phyloP scores from a whole-genome alignment of 2,329 filamentous ascomycete species.

The Cercospora berteroae region DNA sequence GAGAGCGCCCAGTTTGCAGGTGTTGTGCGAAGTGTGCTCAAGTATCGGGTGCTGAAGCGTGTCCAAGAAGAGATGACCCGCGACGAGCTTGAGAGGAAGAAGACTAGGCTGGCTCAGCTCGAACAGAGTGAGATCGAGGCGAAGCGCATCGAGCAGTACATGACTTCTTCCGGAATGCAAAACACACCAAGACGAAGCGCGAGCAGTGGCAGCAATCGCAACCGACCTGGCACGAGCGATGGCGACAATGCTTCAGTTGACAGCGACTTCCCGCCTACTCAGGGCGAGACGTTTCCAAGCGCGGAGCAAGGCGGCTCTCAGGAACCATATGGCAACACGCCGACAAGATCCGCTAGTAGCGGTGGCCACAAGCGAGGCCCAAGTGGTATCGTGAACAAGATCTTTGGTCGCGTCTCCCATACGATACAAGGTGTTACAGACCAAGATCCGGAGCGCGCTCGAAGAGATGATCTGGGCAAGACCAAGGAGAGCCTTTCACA shows the following conservation, averaged over 20 bases:
- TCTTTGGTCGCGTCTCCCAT: slow-evolving; percentile 92
- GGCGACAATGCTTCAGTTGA: slow-evolving; percentile 90
- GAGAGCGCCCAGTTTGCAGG: slow-evolving; percentile 97
- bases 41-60: slow-evolving; percentile 87
- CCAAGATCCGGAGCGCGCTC: slow-evolving; percentile 88
- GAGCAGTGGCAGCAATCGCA: slow-evolving; percentile 40
- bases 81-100: slow-evolving; percentile 89
- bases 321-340: slow-evolving; percentile 28
- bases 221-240: slow-evolving; percentile 30
- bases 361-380: slow-evolving; percentile 69
- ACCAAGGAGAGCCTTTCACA: slow-evolving; percentile 83
- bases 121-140: slow-evolving; percentile 92
- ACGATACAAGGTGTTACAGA: slow-evolving; percentile 95
- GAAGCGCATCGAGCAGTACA: slow-evolving; percentile 87
- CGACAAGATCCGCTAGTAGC: slow-evolving; percentile 27
- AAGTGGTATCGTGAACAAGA: slow-evolving; percentile 85
- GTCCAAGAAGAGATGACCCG: slow-evolving; percentile 97
- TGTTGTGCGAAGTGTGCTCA: slow-evolving; percentile 82
- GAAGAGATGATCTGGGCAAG: slow-evolving; percentile 92
- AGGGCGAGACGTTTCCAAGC: slow-evolving; percentile 51
- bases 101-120: slow-evolving; percentile 75
- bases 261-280: slow-evolving; percentile 89
- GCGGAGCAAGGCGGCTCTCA: slow-evolving; percentile 69
- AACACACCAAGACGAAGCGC: slow-evolving; percentile 63
- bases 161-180: slow-evolving; percentile 67